Evolutionary conservation across 2,329 filamentous ascomycete species (phyloP), one percentile per base, ranked within the genome.

Genomic region (Lachnellula cervina): DNA sequence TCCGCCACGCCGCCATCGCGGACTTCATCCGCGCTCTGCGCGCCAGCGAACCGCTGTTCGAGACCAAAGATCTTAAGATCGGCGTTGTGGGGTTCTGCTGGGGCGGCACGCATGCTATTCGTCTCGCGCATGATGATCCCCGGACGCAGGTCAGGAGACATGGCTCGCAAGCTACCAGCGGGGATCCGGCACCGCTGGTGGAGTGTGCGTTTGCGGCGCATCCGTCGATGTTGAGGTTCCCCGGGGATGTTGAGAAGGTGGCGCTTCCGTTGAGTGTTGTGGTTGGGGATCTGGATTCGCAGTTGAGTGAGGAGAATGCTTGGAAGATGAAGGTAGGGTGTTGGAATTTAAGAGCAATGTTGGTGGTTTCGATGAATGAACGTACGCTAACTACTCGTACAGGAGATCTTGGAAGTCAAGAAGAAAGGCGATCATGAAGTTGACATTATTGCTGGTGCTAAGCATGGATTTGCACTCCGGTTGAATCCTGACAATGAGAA

Each of bases 51-150:
- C 57, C 65, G 8, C 64, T 65, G 14, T 66, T 61, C 54, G 50
- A 52, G 53, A 64, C 66, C n/a, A 55, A 66, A 17, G 55, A 64
- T 14, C 64, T 73, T 6, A 75, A 74, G 54, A 69, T 85, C 46
- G 81, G 76, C 21, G 78, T 74, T 0, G 79, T 79, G 0, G 84
- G 83, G 0, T 86, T 83, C 70, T 86, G 81, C 72, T 86, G 82
- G 82, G 83, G 83, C 23, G 83, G 80, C 23, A 79, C 80, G 58
- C 76, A 83, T 60, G 70, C 74, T 2, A 65, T 81, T 8, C 66
- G 75, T n/a, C 74, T 85, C 3, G 71, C 75, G 11, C 72, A 74
- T 16, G 71, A 74, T 57, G 63, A 69, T 5, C 62, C 65, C 1
- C 62, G 61, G 23, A 61, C 62, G 7, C 54, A 65, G 3, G 56